phyloP scores from a whole-genome alignment of 2,329 filamentous ascomycete genomes.

The Venturia nashicola region DNA sequence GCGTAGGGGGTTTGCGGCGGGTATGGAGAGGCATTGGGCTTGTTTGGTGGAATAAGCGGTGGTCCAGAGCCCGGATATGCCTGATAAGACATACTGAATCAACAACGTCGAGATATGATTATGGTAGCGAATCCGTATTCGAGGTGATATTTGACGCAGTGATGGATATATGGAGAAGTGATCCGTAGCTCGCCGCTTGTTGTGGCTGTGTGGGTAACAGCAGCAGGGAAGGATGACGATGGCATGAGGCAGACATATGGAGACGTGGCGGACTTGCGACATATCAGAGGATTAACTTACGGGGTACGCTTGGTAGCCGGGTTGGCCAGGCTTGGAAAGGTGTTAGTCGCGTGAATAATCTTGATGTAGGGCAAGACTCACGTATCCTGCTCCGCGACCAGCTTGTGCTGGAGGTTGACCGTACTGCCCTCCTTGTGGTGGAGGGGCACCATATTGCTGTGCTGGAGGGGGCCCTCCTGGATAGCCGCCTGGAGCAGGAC shows the following conservation, averaged over 20 bases:
- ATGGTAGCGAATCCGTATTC: neutral
- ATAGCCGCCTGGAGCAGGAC: constrained; percentile 8
- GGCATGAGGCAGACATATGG: neutral
- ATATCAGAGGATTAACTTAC: constrained; percentile 10
- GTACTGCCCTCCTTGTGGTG: constrained; percentile 1
- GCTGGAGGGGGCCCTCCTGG: constrained; percentile 5
- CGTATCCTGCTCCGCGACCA: constrained; percentile 4
- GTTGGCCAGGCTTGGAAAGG: constrained; percentile 28
- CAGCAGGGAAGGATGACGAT: neutral
- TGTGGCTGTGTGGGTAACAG: constrained; percentile 1
- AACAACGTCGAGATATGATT: neutral
- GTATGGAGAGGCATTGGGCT: neutral
- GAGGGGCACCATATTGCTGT: constrained; percentile 4
- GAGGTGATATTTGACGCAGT: neutral
- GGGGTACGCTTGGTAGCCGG: constrained; percentile 45
- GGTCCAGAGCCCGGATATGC: constrained; percentile 16
- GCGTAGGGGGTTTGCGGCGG: constrained; percentile 11
- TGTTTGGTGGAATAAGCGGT: constrained; percentile 19
- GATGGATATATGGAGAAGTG: neutral
- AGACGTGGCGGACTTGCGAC: constrained; percentile 10
- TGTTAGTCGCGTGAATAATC: neutral
- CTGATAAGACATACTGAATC: constrained; percentile 10
- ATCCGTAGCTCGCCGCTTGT: neutral
- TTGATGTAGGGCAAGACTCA: neutral
- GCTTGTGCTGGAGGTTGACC: constrained; percentile 1